Evolutionary conservation across 345 rosid species (phyloP), one percentile per base, ranked within the genome.

Genomic region (Arabis alpina): DNA sequence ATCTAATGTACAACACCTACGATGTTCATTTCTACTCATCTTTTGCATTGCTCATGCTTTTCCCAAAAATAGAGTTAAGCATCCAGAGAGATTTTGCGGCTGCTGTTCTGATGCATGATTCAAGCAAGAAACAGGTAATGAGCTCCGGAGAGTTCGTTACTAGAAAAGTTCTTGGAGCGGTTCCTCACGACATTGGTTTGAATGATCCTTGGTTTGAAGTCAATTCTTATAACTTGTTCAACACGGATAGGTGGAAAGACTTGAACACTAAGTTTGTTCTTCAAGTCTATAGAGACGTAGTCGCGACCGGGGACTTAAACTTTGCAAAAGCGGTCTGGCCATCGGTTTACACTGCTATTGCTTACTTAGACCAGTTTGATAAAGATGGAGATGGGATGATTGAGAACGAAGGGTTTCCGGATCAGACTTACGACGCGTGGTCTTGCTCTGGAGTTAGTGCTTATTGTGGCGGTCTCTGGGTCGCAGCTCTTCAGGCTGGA

Each of bases 21-120:
- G 96, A 90, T 51, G 93, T 87, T 63, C 93, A 90, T 71, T 90
- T 86, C 83, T 87, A 90, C 80, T 81, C 96, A 1, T 90, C 96
- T 25, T 87, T 87, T 62, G 89, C 93, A 2, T 77, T 90, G 40
- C 79, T 87, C 60, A 82, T 85, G 93, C 81, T 90, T 53, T 90
- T 87, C 47, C 93, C 96, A 1, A 83, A 90, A 62, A 73, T 90
- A 4, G 89, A 90, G 76, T 85, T 90, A 23, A 90, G 88, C 81
- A 76, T 90, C 70, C 96, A 90, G 68, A 78, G 93, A 80, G 96
- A 84, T 81, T 86, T 90, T 40, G 93, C 93, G 15, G 87, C 86
- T 1, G 87, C 86, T 6, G 88, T 90, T 59, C 74, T 90, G 73
- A 72, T 86, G 68, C 91, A 90, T 41, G 96, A 90, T 76, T 86